Evolutionary conservation across 2,329 filamentous ascomycete genomes (phyloP).

Genomic region (Verticillium alfalfae): DNA sequence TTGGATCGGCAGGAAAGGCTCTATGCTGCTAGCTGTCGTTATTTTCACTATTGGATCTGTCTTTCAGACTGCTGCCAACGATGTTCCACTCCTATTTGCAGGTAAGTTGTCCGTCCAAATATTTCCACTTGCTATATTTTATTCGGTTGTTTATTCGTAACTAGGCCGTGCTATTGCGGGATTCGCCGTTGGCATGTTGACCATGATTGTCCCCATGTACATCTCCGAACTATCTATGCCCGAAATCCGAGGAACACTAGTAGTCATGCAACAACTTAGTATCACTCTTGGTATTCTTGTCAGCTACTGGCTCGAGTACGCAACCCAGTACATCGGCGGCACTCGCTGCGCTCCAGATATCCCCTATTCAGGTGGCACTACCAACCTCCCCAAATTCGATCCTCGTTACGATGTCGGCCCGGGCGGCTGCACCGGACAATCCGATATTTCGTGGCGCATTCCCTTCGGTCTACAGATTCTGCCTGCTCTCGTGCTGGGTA

Average conservation of each 20-base stretch:
- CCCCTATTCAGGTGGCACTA: constrained; percentile 37
- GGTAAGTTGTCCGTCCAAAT: background rate
- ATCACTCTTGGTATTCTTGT: constrained; percentile 37
- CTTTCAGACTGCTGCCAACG: constrained; percentile 35
- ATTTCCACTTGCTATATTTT: too few species aligned
- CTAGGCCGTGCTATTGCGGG: constrained; percentile 36
- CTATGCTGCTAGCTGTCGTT: constrained; percentile 26
- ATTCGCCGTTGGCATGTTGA: constrained; percentile 32
- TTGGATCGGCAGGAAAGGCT: constrained; percentile 23
- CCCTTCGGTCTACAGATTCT: constrained; percentile 46
- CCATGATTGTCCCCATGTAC: constrained; percentile 34
- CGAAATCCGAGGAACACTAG: constrained; percentile 40
- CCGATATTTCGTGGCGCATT: constrained; percentile 36
- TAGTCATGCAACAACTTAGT: constrained; percentile 35
- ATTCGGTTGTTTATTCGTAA: background rate
- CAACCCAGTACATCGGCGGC: constrained; percentile 34
- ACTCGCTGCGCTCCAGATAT: constrained; percentile 39
- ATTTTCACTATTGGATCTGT: constrained; percentile 34
- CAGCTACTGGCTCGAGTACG: constrained; percentile 36
- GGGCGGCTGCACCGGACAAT: constrained; percentile 37
- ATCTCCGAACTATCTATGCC: constrained; percentile 44
- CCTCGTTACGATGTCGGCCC: constrained; percentile 32
- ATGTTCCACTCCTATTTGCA: constrained; percentile 30
- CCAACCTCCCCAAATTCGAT: constrained; percentile 30
- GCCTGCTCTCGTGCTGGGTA: constrained; percentile 49